Percentiles rank a stretch among this genome's conserved stretches.
phyloP scores from a whole-genome alignment of 2,329 filamentous ascomycete genomes.

The Beauveria sp. region DNA sequence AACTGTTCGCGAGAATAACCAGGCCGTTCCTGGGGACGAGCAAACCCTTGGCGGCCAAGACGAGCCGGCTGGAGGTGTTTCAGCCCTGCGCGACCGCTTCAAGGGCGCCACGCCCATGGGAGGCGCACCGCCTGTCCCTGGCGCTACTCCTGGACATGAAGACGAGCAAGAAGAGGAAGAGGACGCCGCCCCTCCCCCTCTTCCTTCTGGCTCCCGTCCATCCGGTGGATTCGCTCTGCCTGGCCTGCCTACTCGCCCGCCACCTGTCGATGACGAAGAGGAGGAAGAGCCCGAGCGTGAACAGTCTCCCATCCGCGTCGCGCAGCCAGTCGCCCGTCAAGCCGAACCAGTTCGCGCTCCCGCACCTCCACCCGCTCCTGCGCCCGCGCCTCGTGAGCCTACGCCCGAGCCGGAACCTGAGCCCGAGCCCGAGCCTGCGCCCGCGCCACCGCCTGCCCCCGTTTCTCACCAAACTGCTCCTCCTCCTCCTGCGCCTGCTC shows the following conservation, averaged over 20 bases:
- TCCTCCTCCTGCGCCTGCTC: slow-evolving; percentile 10
- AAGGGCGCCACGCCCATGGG: slow-evolving; percentile 64
- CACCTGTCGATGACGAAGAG: slow-evolving; percentile 47
- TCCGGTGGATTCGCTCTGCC: slow-evolving; percentile 72
- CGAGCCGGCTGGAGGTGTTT: slow-evolving; percentile 55
- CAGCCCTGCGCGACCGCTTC: slow-evolving; percentile 75
- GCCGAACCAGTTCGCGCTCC: slow-evolving; percentile 9
- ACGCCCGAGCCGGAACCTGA: slow-evolving; percentile 6
- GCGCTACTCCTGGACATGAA: neutral
- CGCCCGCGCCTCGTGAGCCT: slow-evolving; percentile 8
- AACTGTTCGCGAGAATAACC: slow-evolving; percentile 49
- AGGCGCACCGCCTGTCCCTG: slow-evolving; percentile 29
- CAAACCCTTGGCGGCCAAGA: slow-evolving; percentile 38
- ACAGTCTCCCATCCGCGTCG: slow-evolving; percentile 73
- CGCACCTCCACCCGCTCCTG: slow-evolving; percentile 8
- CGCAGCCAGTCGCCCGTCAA: slow-evolving; percentile 71
- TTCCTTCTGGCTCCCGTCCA: slow-evolving; percentile 59
- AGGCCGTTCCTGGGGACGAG: slow-evolving; percentile 44
- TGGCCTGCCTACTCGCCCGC: slow-evolving; percentile 59
- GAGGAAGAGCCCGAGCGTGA: slow-evolving; percentile 46
- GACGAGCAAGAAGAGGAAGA: slow-evolving; percentile 22
- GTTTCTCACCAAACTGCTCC: neutral
- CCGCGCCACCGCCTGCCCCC: neutral
- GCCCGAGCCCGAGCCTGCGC: neutral
- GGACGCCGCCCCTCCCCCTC: slow-evolving; percentile 42